Evolutionary conservation across 2,329 filamentous ascomycete species (phyloP), one percentile per base, ranked within the genome.

Genomic region (Fusarium circinatum): DNA sequence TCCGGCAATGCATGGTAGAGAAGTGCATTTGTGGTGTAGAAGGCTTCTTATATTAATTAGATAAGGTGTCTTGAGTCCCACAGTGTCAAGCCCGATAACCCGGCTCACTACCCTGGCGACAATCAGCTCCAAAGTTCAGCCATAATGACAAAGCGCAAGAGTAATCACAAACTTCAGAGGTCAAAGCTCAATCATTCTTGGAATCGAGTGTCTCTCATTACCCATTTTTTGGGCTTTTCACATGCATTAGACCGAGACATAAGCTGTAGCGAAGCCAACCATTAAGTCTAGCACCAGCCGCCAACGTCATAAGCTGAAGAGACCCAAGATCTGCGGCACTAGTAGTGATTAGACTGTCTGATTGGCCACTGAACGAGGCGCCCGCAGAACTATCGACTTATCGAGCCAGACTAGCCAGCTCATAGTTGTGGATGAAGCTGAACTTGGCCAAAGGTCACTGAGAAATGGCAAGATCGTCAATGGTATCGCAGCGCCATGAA

Each of bases 261-360:
- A 2, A 8, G 12, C 38, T 15, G 54, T 42, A 63, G 26, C 36
- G n/a, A 36, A 28, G 44, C 28, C 30, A 49, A 36, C 36, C 32
- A 45, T 13, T 9, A 6, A 14, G n/a, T 4, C 18, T 20, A 20
- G 18, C 3, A 49, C 28, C 42, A 63, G 42, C 61, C 59, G 13
- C 51, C 15, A 34, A 58, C 51, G 41, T 62, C 51, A 58, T 39
- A 39, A 38, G 41, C 13, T 24, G 32, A 45, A 13, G 17, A 8
- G 6, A 11, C 22, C 7, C 13, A 6, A 6, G 44, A 45, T 30
- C 24, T 22, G 10, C 5, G 12, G 8, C 39, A 30, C 39, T 62
- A 58, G 26, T 15, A 11, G 3, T 0, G 1, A 6, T 1, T 6
- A 5, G 8, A 6, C 3, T 24, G 1, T 22, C 6, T 32, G 17